These are phyloP conservation scores for Austroboletus eburneus DNA, from an alignment of 768 basidiomycete genomes.

Conservation along the genomic window DNA sequence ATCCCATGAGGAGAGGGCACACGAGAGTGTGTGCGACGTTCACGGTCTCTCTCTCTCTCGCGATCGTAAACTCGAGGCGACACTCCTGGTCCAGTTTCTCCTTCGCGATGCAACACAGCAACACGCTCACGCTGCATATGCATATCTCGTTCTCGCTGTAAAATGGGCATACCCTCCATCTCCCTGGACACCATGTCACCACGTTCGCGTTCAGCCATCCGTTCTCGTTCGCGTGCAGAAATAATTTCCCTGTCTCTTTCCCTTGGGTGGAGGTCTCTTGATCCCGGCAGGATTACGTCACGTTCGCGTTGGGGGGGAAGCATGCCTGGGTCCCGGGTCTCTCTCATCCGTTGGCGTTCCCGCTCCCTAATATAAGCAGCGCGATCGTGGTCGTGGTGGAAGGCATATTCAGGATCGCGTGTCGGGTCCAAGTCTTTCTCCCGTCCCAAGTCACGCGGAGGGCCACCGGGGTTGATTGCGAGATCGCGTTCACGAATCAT, in stretches of 20 bases:
- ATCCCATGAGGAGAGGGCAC: conserved; percentile 24
- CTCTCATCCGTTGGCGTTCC: conserved; percentile 20
- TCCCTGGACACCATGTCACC: conserved; percentile 22
- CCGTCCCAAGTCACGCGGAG: conserved; percentile 20
- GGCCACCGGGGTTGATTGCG: conserved; percentile 13
- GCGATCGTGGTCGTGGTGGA: conserved; percentile 20
- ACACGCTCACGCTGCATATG: conserved; percentile 28
- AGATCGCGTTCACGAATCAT: conserved; percentile 18
- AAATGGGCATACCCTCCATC: conserved; percentile 18
- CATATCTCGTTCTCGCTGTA: conserved; percentile 24
- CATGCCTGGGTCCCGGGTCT: conserved; percentile 16
- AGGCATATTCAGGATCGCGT: conserved; percentile 24
- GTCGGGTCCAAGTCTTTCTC: conserved; percentile 23
- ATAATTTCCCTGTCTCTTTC: conserved; percentile 22
- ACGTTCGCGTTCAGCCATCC: conserved; percentile 22
- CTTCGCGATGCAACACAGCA: conserved; percentile 18
- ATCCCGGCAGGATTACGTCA: conserved; percentile 13
- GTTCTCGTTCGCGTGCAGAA: conserved; percentile 20
- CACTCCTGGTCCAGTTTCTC: conserved; percentile 23
- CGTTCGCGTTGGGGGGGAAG: conserved; percentile 24
- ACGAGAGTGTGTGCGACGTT: conserved; percentile 26
- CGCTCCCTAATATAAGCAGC: conserved; percentile 22
- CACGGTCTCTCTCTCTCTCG: conserved; percentile 30
- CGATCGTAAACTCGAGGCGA: conserved; percentile 24
- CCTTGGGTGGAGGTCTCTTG: conserved; percentile 21